Evolutionary conservation across 1,284 basidiomycete species (phyloP).

Genomic region (Amylostereum areolatum): DNA sequence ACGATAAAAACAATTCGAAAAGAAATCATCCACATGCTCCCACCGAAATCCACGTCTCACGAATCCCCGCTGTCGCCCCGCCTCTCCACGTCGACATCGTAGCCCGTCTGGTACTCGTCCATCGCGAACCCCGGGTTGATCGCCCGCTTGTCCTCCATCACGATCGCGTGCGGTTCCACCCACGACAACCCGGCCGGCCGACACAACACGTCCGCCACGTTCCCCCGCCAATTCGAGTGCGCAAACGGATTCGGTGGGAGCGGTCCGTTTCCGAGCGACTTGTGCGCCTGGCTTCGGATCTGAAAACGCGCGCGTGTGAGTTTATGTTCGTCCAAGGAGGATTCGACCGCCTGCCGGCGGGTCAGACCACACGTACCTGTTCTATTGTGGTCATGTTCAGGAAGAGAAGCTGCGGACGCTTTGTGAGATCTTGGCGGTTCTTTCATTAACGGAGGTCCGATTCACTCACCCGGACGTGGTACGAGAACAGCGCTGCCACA

Average conservation of each 20-base stretch:
- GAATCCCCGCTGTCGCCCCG: neutral
- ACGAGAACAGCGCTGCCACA: slow-evolving; percentile 69
- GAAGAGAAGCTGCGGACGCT: slow-evolving; percentile 54
- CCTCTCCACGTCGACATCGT: neutral
- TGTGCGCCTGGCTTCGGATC: slow-evolving; percentile 79
- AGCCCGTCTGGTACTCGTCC: slow-evolving; percentile 11
- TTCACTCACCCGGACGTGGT: slow-evolving; percentile 77
- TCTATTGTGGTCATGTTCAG: slow-evolving; percentile 91
- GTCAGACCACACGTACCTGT: slow-evolving; percentile 51
- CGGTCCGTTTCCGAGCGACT: slow-evolving; percentile 51
- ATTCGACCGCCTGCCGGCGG: neutral
- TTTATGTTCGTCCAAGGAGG: neutral
- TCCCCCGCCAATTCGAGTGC: slow-evolving; percentile 65
- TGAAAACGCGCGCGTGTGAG: slow-evolving; percentile 16
- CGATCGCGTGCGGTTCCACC: slow-evolving; percentile 49
- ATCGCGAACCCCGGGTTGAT: slow-evolving; percentile 51
- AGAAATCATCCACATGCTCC: too few species aligned
- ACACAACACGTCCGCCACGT: slow-evolving; percentile 64
- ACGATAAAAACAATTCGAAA: too few species aligned
- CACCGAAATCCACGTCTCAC: neutral
- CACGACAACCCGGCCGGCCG: slow-evolving; percentile 67
- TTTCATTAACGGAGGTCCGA: slow-evolving; percentile 1
- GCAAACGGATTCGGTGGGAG: slow-evolving; percentile 75
- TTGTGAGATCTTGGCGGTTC: slow-evolving; percentile 4
- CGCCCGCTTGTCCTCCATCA: slow-evolving; percentile 61